Base-by-base conservation (phyloP, 2,329 filamentous ascomycete genomes). In the Hymenotorrendiella dingleyae region DNA sequence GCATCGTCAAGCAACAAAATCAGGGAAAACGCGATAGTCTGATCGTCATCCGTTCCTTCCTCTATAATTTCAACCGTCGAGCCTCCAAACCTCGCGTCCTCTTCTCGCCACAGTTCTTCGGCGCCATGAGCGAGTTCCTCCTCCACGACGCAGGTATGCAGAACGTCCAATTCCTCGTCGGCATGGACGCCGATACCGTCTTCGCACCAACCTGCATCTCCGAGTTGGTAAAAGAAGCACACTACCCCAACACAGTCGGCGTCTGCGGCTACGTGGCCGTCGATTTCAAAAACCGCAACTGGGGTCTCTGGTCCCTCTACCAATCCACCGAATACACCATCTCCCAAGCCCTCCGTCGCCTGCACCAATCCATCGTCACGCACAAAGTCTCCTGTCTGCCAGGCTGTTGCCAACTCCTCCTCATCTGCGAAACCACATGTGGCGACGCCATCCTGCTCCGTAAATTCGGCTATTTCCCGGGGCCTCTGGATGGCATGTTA, bases 1-100 rank as follows among this genome's bases (percentile, higher is more conserved):
- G 70, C 43, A 67, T 73, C 27, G 67, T 70, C 35, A 73, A 73
- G 53, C 60, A 66, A 11, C 66, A 70, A 53, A 73, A 72, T 53
- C 68, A 71, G 48, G 70, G 69, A 26, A 74, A 73, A 54, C 63
- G 69, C 2, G 71, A 74, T 52, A 69, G 69, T 36, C 54, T 73
- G 30, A 72, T 70, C 49, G 65, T 72, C n/a, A 66, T 64, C 2
- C 67, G 70, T 0, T 73, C 70, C 1, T 67, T 73, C 33, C 54
- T 73, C 4, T 68, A 70, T 49, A 68, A 72, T 49, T 74, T 67
- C 62, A 67, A 70, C 47, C 55, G 62, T 36, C 66, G 69, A 4
- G 62, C 63, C 2, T 58, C 63, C 32, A 64, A 65, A 9, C 59
- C 65, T 3, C 59, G 67, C 21, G 70, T 69, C 40, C 68, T 71